phyloP scores from a whole-genome alignment of 495 filamentous ascomycete genomes.

The Halenospora varia region DNA sequence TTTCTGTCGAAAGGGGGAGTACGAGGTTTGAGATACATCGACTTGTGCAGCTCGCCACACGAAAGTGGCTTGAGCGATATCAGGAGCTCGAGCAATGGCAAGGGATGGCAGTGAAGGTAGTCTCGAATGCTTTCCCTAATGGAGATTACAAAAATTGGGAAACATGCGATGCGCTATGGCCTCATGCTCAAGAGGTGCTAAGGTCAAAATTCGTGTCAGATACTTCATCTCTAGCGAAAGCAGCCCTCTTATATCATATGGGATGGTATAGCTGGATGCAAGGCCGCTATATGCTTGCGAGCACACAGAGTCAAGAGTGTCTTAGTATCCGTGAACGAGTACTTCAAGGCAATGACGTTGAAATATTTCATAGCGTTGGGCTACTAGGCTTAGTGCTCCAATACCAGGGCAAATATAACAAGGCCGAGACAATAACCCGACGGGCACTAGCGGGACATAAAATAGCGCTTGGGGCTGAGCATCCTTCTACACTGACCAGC shows the following conservation, averaged over 20 bases:
- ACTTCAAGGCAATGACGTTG: background rate
- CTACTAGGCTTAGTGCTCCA: background rate
- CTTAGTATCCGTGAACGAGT: constrained; percentile 4
- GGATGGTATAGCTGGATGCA: constrained; percentile 14
- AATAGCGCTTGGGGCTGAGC: background rate
- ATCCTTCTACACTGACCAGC: background rate
- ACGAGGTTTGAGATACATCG: constrained; percentile 21
- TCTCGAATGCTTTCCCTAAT: constrained; percentile 17
- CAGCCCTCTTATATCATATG: constrained; percentile 14
- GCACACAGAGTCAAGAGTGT: constrained; percentile 12
- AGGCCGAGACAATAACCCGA: constrained; percentile 3
- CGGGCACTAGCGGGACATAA: constrained; percentile 1
- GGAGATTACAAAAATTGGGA: constrained; percentile 29
- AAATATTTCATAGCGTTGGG: constrained; percentile 1
- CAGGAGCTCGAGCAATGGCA: constrained; percentile 9
- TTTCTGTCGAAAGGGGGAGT: constrained; percentile 12
- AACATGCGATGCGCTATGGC: constrained; percentile 26
- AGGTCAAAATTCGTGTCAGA: constrained; percentile 3
- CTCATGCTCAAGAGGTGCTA: constrained; percentile 26
- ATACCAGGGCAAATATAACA: background rate
- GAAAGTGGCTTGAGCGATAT: constrained; percentile 20
- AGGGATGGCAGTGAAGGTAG: constrained; percentile 7
- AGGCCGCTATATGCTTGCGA: constrained; percentile 14
- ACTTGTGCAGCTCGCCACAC: constrained; percentile 26
- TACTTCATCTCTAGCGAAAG: constrained; percentile 8